phyloP scores from a whole-genome alignment of 164 flowering plant genomes.

The Magnolia officinalis region DNA sequence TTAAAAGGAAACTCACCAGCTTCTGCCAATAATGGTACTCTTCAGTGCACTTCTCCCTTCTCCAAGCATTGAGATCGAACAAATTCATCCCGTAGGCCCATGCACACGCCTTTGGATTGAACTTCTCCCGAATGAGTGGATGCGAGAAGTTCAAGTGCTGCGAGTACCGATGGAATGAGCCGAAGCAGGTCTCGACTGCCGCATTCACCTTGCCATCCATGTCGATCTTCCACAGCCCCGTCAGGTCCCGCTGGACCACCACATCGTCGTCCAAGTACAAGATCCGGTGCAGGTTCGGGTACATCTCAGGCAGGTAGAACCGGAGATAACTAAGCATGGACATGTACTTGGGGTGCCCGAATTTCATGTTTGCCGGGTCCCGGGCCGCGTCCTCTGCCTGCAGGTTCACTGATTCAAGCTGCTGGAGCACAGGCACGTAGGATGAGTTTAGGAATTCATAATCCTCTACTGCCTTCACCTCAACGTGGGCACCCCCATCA shows the following conservation, averaged over 20 bases:
- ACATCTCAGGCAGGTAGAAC: conserved; percentile 89
- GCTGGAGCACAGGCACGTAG: conserved; percentile 62
- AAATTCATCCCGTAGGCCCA: conserved; percentile 97
- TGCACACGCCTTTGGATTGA: conserved; percentile 87
- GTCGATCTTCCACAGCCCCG: conserved; percentile 79
- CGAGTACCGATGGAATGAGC: conserved; percentile 73
- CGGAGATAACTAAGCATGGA: conserved; percentile 74
- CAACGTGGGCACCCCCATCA: conserved; percentile 68
- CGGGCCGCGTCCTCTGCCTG: conserved; percentile 51
- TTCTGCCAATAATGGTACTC: conserved; percentile 85
- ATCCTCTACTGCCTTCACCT: conserved; percentile 78
- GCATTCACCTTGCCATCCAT: conserved; percentile 93
- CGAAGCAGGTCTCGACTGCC: conserved; percentile 91
- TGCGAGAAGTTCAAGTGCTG: conserved; percentile 86
- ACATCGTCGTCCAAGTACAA: conserved; percentile 89
- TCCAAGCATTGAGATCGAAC: conserved; percentile 93
- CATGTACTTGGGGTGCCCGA: conserved; percentile 50
- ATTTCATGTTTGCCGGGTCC: conserved; percentile 47
- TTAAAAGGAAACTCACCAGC: conserved; percentile 42
- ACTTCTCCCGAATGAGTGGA: conserved; percentile 63
- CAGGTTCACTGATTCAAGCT: conserved; percentile 48
- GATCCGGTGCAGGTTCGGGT: conserved; percentile 68
- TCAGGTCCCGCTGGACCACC: conserved; percentile 87
- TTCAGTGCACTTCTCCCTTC: conserved; percentile 72
- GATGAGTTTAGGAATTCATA: conserved; percentile 61